Evolutionary conservation across 2,329 filamentous ascomycete species (phyloP).

Genomic region (Colletotrichum liriopes): DNA sequence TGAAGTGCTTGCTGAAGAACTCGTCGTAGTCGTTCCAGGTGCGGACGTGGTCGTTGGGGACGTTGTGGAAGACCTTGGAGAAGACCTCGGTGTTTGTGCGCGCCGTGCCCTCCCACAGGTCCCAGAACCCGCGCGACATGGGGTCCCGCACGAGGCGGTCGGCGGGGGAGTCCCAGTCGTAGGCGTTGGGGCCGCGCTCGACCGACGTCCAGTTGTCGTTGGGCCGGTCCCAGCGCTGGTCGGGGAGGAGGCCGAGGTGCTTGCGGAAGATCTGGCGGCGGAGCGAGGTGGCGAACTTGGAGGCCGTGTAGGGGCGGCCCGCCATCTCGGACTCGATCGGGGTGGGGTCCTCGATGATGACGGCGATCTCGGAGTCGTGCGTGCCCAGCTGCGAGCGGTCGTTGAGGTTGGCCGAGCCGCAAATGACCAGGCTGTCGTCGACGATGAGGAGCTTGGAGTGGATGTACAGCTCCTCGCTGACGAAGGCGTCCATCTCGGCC

Average conservation of each 20-base stretch:
- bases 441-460: conserved; percentile 83
- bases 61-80: conserved; percentile 84
- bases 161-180: conserved; percentile 78
- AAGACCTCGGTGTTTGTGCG: conserved; percentile 86
- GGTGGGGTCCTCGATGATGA: conserved; percentile 85
- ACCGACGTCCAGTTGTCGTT: conserved; percentile 86
- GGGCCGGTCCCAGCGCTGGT: conserved; percentile 78
- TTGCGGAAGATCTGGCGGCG: conserved; percentile 92
- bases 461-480: conserved; percentile 75
- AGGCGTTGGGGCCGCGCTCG: conserved; percentile 78
- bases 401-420: conserved; percentile 76
- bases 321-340: conserved; percentile 81
- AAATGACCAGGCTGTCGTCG: conserved; percentile 86
- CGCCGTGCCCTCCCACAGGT: conserved; percentile 82
- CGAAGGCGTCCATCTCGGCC: conserved; percentile 72
- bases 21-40: conserved; percentile 82
- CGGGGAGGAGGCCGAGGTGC: conserved; percentile 86
- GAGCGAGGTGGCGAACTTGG: conserved; percentile 83
- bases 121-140: conserved; percentile 76
- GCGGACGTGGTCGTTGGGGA: conserved; percentile 78
- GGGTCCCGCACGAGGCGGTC: conserved; percentile 83
- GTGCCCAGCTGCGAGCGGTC: conserved; percentile 82
- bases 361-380: conserved; percentile 92
- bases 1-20: conserved; percentile 79
- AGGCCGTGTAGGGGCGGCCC: conserved; percentile 79